Conservation (phyloP, 2,329 filamentous ascomycete species). For the Colletotrichum sp. region DNA sequence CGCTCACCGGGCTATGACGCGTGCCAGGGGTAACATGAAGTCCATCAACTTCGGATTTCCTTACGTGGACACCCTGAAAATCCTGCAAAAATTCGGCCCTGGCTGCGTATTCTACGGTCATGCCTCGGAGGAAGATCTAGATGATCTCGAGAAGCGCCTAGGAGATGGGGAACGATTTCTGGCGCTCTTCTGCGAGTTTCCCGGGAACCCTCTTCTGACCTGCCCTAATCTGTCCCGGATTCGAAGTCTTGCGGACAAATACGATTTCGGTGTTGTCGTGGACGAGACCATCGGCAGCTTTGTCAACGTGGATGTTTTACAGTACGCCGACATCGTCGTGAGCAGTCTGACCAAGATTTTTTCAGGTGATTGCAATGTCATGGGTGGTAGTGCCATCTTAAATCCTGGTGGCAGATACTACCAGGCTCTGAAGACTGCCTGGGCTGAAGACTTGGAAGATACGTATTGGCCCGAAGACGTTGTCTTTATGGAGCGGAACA, state of each 20-base stretch:
- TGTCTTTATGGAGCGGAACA: slow-evolving; percentile 95
- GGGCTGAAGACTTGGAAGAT: slow-evolving; percentile 76
- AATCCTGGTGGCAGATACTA: slow-evolving; percentile 76
- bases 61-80: slow-evolving; percentile 95
- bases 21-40: slow-evolving; percentile 66
- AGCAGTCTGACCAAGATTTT: slow-evolving; percentile 97
- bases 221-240: slow-evolving; percentile 88
- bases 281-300: slow-evolving; percentile 98
- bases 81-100: slow-evolving; percentile 91
- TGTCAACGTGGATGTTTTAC: slow-evolving; percentile 92
- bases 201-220: slow-evolving; percentile 86
- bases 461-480: slow-evolving; percentile 94
- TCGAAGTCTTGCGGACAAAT: slow-evolving; percentile 76
- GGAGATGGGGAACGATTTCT: slow-evolving; percentile 77
- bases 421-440: slow-evolving; percentile 66
- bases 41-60: slow-evolving; percentile 97
- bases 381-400: slow-evolving; percentile 80
- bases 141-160: slow-evolving; percentile 79
- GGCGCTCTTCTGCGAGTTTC: slow-evolving; percentile 92
- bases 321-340: slow-evolving; percentile 87
- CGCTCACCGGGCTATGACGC: slow-evolving; percentile 76
- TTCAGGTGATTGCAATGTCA: slow-evolving; percentile 96
- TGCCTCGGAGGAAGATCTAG: slow-evolving; percentile 77
- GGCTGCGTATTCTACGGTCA: slow-evolving; percentile 89
- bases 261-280: slow-evolving; percentile 87